Base-by-base conservation (phyloP, 2,329 filamentous ascomycete genomes). In the Ampelomyces quisqualis region DNA sequence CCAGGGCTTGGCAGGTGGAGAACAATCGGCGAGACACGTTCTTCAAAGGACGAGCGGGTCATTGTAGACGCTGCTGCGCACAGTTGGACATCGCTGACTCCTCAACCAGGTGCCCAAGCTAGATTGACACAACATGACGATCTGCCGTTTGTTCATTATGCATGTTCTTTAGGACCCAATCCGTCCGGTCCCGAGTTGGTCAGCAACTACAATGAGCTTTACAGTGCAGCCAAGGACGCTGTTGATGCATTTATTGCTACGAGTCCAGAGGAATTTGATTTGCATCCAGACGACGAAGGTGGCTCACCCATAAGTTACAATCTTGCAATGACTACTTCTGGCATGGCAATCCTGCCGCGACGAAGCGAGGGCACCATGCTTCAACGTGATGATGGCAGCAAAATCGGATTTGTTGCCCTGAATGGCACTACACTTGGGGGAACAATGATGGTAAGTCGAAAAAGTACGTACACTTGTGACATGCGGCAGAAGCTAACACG, bases 371-470 rank as follows among this genome's bases (percentile, higher is more conserved):
- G 69, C 7, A 68, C 68, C 0, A 61, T 57, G 23, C 62, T 77
- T 3, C 63, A 63, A 2, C 57, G 71, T 5, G 65, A 70, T 11
- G 51, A 65, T 22, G 68, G 63, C 5, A 61, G 58, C 4, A 64
- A 69, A 4, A 51, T 74, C 7, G 65, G 63, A 5, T 67, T 70
- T 27, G 69, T 80, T 11, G 73, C 73, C 7, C 53, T 81, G 23
- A 81, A 82, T 45, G 79, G 79, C 3, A 81, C 79, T 0, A 69
- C 79, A 13, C 65, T 81, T 3, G 78, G 72, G 1, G 78, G 77
- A 1, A 81, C 77, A 3, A 60, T 81, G 46, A 78, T 82, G 77
- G 78, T 34, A 18, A 21, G 18, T 33, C 30, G 15, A 15, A 8
- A 5, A 3, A n/a, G 8, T 13, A 13, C 6, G 9, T 33, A 3